A percentile compares a stretch with the other conserved stretches of the same genome.
These are phyloP conservation scores for Hemerocallis citrina DNA, from an alignment of 106 monocot genomes.

Conservation along the genomic window DNA sequence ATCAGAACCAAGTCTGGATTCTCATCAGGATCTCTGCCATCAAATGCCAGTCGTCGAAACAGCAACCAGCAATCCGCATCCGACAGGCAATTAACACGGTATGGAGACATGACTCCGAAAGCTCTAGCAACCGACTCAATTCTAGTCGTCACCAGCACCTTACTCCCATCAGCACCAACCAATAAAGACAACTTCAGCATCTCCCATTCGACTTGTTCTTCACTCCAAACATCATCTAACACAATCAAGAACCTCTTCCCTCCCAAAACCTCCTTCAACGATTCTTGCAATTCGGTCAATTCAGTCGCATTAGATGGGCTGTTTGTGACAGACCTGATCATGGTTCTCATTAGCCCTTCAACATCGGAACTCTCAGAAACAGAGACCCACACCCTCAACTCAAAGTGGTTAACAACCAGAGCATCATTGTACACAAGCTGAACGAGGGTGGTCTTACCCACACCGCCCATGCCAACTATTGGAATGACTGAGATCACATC, in stretches of 20 bases:
- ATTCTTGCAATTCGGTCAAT: background rate
- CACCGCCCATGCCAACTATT: background rate
- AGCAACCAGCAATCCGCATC: background rate
- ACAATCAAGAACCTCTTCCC: conserved; percentile 22
- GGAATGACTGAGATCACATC: background rate
- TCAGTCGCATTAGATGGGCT: no score
- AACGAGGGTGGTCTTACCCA: background rate
- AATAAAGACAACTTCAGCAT: background rate
- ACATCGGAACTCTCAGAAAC: background rate
- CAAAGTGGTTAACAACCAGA: background rate
- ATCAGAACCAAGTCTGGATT: background rate
- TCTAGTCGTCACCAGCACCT: conserved; percentile 20
- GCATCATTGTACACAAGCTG: background rate
- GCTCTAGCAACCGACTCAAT: background rate
- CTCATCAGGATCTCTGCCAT: background rate
- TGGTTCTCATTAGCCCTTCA: no score
- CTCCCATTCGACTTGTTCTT: background rate
- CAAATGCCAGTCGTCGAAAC: conserved; percentile 12
- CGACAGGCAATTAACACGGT: background rate
- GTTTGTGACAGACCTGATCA: background rate
- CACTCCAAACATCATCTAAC: conserved; percentile 31
- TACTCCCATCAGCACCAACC: background rate
- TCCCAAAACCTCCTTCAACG: background rate
- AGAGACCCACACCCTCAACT: background rate
- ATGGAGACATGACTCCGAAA: background rate